Evolutionary conservation across 2,329 filamentous ascomycete species (phyloP), one percentile per base, ranked within the genome.

Genomic region (Huntiella abstrusa): DNA sequence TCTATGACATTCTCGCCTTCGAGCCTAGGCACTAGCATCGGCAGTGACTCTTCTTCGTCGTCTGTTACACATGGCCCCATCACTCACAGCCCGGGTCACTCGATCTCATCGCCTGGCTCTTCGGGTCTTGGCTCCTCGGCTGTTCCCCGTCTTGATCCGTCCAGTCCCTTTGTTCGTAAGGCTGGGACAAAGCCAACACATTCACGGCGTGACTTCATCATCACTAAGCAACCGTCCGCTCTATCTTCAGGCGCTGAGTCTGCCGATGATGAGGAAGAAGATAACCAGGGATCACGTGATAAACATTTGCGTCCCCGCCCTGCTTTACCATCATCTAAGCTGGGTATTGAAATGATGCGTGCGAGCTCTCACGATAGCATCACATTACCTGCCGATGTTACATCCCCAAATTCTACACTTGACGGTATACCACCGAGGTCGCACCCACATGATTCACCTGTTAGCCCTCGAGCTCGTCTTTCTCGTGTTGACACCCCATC

Each of bases 331-430:
- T 83, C 80, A 46, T 94, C 86, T 0, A 95, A 94, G 60, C 72
- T 96, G 2, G 86, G 86, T 1, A 91, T 86, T 43, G 88, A 96
- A 60, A 95, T 96, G 88, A 88, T 95, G 84, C 77, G 88, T 41
- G 92, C 88, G 15, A 93, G 94, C 59, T 94, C 85, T 57, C 81
- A 88, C 55, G 88, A 92, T 42, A 94, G 87, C 56, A 73, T 83
- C 46, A 66, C 66, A 1, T 45, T 70, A 10, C 60, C 63, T 8
- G 69, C 70, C 2, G 71, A 73, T 41, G 67, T 62, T 53, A 66
- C 40, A n/a, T 19, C 45, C 1, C 19, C 41, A 8, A 22, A 41
- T 4, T 43, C 41, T 4, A 28, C 32, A 5, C 22, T 32, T 5
- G 28, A 39, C 8, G 22, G 7, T 28, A 28, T 7, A 10, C 22